phyloP scores from a whole-genome alignment of 345 rosid species.

The Rhodamnia rubescens region DNA sequence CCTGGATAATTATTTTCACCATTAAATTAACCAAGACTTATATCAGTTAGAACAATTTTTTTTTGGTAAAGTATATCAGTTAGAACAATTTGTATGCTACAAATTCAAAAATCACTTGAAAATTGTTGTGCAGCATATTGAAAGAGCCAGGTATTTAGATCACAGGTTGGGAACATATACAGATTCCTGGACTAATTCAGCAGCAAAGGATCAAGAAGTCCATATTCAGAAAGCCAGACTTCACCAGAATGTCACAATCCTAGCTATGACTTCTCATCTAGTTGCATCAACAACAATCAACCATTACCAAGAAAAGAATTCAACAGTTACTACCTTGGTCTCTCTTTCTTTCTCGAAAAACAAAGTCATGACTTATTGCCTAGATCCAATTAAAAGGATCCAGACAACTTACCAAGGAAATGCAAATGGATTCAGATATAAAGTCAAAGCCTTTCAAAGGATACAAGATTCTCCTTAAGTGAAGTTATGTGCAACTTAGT shows the following conservation, averaged over 20 bases:
- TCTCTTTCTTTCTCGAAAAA: background rate
- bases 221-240: background rate
- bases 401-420: background rate
- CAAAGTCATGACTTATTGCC: background rate
- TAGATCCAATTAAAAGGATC: background rate
- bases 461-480: background rate
- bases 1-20: slow-evolving; percentile 33
- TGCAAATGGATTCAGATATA: background rate
- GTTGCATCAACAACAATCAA: background rate
- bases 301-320: background rate
- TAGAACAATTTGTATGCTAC: background rate
- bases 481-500: background rate
- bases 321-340: background rate
- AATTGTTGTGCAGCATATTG: background rate
- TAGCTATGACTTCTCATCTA: background rate
- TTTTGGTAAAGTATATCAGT: background rate
- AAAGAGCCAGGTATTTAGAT: background rate
- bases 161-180: background rate
- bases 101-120: background rate
- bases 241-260: background rate
- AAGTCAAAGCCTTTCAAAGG: background rate
- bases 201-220: background rate
- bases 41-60: background rate
- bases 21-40: background rate
- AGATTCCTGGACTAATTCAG: background rate